Conservation (phyloP, 331 rosid genomes). For the Quercus lobata region DNA sequence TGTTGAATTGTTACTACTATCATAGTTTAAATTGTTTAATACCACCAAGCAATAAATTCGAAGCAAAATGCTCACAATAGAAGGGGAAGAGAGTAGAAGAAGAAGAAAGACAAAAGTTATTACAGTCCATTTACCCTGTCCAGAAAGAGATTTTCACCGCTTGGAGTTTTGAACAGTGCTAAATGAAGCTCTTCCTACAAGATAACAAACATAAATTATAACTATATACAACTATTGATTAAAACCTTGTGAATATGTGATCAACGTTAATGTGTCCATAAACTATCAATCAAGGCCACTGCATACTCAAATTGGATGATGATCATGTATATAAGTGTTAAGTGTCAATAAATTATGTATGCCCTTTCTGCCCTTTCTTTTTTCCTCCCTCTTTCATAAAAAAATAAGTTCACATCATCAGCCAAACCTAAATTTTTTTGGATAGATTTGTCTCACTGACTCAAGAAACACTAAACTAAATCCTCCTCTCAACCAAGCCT, state of each 20-base stretch:
- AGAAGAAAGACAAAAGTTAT: slow-evolving; percentile 1
- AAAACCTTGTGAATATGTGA: not conserved
- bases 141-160: slow-evolving; percentile 60
- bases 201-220: not conserved
- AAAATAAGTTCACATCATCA: not conserved
- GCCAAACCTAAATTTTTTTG: not conserved
- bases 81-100: not conserved
- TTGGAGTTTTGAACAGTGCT: slow-evolving; percentile 53
- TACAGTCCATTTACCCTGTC: slow-evolving; percentile 49
- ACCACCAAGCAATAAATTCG: not conserved
- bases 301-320: not conserved
- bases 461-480: not conserved
- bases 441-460: not conserved
- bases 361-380: not conserved
- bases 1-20: not conserved
- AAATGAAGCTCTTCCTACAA: slow-evolving; percentile 77
- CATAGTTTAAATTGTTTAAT: not conserved
- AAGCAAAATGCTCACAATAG: not conserved
- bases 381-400: not conserved
- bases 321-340: not conserved
- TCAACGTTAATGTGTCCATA: not conserved
- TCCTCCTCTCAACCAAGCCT: not conserved
- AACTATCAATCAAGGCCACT: not conserved
- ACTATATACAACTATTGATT: not conserved
- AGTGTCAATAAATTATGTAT: not conserved